Conservation (phyloP, 1,139 yeast genomes). For the Blastobotrys serpentis region DNA sequence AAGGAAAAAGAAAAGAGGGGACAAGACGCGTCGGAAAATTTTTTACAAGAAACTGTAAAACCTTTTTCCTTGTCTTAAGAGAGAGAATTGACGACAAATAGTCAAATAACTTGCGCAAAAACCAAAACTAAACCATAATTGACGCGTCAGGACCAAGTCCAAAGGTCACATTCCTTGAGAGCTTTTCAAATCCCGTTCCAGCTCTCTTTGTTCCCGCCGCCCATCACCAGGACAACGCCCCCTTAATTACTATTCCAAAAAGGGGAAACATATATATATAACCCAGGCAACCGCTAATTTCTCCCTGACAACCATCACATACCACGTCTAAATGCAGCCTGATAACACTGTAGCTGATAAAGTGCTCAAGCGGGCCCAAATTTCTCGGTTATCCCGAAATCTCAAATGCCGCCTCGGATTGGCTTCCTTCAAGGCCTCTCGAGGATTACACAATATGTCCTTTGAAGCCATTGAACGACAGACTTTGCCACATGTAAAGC, state of each 20-base stretch:
- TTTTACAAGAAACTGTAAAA: too few species aligned
- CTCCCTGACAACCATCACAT: background rate
- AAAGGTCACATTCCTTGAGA: background rate
- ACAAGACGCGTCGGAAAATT: conserved; percentile 1
- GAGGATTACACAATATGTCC: conserved; percentile 42
- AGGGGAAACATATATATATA: background rate
- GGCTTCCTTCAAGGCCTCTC: conserved; percentile 43
- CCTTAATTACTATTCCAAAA: conserved; percentile 3
- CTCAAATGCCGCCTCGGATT: conserved; percentile 43
- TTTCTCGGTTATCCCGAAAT: conserved; percentile 42
- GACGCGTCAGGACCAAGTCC: background rate
- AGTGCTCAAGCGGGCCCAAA: conserved; percentile 42
- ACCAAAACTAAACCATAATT: background rate
- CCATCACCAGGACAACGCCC: conserved; percentile 6
- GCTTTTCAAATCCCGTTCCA: background rate
- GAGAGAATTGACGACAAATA: too few species aligned
- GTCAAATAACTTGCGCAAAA: background rate
- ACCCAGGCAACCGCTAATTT: background rate
- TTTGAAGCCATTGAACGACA: conserved; percentile 37
- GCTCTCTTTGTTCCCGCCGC: background rate
- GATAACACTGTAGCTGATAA: conserved; percentile 20
- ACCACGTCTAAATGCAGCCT: background rate
- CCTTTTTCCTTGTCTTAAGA: background rate
- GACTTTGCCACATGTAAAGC: conserved; percentile 4
- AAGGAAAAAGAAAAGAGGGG: too few species aligned